Percentiles rank a stretch among this genome's conserved stretches.
Evolutionary conservation across 495 filamentous ascomycete species (phyloP).

Genomic region (Rhypophila decipiens): DNA sequence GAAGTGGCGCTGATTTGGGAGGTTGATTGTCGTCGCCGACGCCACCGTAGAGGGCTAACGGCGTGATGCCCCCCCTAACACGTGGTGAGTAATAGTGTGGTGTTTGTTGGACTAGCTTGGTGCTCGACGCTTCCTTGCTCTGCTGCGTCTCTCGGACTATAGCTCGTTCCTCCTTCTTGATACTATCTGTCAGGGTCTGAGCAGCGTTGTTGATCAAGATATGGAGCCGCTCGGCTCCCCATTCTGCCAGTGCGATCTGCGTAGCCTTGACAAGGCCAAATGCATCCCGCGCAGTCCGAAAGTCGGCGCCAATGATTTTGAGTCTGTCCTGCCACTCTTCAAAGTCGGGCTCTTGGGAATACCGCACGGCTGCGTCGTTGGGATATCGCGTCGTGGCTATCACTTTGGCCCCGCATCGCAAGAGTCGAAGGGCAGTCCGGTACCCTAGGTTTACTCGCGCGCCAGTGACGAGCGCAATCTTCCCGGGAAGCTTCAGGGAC

Average conservation of each 20-base stretch:
- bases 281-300: slow-evolving; percentile 38
- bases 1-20: neutral
- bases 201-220: slow-evolving; percentile 47
- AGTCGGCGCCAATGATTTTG: slow-evolving; percentile 41
- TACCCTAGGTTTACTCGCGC: slow-evolving; percentile 43
- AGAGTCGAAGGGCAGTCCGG: slow-evolving; percentile 35
- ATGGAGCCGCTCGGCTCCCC: slow-evolving; percentile 26
- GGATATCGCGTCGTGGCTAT: slow-evolving; percentile 44
- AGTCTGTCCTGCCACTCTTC: slow-evolving; percentile 26
- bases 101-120: neutral
- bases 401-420: slow-evolving; percentile 42
- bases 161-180: slow-evolving; percentile 31
- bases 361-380: slow-evolving; percentile 35
- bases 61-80: slow-evolving; percentile 14
- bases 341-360: slow-evolving; percentile 29
- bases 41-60: slow-evolving; percentile 9
- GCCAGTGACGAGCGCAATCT: slow-evolving; percentile 42
- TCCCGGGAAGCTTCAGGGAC: slow-evolving; percentile 24
- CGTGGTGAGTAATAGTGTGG: slow-evolving; percentile 7
- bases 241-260: slow-evolving; percentile 7
- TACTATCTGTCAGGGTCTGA: slow-evolving; percentile 41
- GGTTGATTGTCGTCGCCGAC: neutral
- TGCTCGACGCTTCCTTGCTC: neutral
- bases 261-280: slow-evolving; percentile 27
- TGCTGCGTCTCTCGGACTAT: slow-evolving; percentile 12